Percentiles rank a stretch among this genome's conserved stretches.
Conservation (phyloP, 768 basidiomycete genomes). For the Agaricus subrufescens region DNA sequence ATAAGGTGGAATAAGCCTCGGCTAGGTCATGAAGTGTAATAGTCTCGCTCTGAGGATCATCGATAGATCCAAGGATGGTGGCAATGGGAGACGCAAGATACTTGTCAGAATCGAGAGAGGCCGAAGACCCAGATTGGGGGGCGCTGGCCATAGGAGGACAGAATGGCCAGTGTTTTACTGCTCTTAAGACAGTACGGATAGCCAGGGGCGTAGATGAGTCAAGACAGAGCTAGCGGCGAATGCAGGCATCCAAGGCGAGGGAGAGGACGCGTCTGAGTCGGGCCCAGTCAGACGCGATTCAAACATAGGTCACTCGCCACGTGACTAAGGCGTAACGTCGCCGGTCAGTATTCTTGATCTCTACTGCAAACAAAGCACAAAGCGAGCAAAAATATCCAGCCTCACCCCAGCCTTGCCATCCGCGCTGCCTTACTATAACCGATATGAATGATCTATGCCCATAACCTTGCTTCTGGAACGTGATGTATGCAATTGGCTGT, state of each 20-base stretch:
- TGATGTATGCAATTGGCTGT: too few relatives aligned
- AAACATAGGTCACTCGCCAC: background rate
- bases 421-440: too few relatives aligned
- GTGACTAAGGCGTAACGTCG: background rate
- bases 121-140: background rate
- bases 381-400: too few relatives aligned
- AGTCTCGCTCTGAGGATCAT: conserved; percentile 26
- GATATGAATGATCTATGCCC: too few relatives aligned
- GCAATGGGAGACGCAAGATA: conserved; percentile 40
- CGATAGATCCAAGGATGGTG: conserved; percentile 42
- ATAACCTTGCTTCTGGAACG: too few relatives aligned
- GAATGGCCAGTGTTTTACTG: background rate
- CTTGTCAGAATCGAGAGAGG: conserved; percentile 9
- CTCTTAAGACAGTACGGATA: background rate
- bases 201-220: background rate
- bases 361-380: too few relatives aligned
- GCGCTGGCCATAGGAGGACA: background rate
- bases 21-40: conserved; percentile 50
- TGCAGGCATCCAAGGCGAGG: background rate
- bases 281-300: background rate
- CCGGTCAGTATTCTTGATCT: too few relatives aligned
- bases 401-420: too few relatives aligned
- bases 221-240: background rate
- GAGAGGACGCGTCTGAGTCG: background rate
- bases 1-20: conserved; percentile 57